Evolutionary conservation across 1,139 yeast species (phyloP).

Genomic region (Saccharomyces hybrid): DNA sequence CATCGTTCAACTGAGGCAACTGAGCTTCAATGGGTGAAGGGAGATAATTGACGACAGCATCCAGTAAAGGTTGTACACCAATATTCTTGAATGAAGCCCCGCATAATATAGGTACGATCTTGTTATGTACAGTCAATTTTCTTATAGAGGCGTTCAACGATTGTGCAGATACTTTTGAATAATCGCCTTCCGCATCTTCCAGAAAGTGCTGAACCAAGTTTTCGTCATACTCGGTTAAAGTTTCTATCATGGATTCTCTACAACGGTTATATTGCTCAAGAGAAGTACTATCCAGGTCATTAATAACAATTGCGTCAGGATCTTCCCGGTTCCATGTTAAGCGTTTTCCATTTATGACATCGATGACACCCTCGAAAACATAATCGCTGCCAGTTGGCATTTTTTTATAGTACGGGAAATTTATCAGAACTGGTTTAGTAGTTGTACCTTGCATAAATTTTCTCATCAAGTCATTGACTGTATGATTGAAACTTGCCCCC

Average conservation of each 20-base stretch:
- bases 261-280: conserved; percentile 47
- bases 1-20: conserved; percentile 46
- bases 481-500: conserved; percentile 90
- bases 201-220: conserved; percentile 66
- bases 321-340: conserved; percentile 50
- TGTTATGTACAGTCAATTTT: conserved; percentile 49
- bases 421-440: conserved; percentile 66
- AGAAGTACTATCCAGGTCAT: conserved; percentile 32
- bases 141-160: conserved; percentile 54
- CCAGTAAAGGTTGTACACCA: conserved; percentile 91
- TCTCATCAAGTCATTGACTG: conserved; percentile 77
- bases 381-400: conserved; percentile 36
- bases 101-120: conserved; percentile 74
- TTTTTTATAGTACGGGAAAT: conserved; percentile 60
- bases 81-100: conserved; percentile 91
- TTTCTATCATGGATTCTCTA: conserved; percentile 73
- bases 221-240: conserved; percentile 78
- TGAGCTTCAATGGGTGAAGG: conserved; percentile 73
- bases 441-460: conserved; percentile 42
- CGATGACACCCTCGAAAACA: conserved; percentile 72
- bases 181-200: conserved; percentile 52
- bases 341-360: conserved; percentile 61
- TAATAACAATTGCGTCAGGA: conserved; percentile 35
- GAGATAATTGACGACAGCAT: conserved; percentile 65
- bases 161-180: conserved; percentile 50